Conservation (phyloP, 2,329 filamentous ascomycete genomes). For the Talaromyces sp. region DNA sequence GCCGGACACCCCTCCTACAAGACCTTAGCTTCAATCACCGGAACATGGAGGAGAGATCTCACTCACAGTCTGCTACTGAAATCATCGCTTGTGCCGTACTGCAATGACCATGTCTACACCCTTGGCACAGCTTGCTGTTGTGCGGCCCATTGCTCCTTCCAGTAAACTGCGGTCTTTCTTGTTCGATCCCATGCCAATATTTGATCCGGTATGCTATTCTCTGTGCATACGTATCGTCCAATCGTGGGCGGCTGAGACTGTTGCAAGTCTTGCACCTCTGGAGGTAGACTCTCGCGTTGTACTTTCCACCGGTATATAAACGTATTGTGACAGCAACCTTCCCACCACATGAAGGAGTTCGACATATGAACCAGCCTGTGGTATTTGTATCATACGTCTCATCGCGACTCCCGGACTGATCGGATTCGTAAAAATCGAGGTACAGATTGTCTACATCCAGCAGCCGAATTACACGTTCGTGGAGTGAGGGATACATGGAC, state of each 20-base stretch:
- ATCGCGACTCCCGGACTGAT: constrained; percentile 26
- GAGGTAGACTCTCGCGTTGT: constrained; percentile 47
- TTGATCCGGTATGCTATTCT: not conserved
- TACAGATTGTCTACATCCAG: constrained; percentile 29
- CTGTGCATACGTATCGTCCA: not conserved
- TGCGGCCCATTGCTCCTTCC: not conserved
- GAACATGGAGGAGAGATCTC: not conserved
- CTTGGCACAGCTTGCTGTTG: not conserved
- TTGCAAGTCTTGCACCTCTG: constrained; percentile 16
- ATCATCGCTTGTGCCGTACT: not conserved
- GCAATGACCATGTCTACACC: not conserved
- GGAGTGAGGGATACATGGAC: constrained; percentile 34
- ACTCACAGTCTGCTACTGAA: not conserved
- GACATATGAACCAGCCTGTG: constrained; percentile 42
- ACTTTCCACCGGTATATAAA: constrained; percentile 35
- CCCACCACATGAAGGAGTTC: constrained; percentile 29
- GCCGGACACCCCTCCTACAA: not conserved
- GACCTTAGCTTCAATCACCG: not conserved
- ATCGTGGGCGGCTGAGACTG: not conserved
- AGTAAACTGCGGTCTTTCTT: not conserved
- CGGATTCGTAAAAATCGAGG: constrained; percentile 31
- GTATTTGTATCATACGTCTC: constrained; percentile 41
- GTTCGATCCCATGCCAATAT: not conserved
- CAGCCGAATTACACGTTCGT: constrained; percentile 30
- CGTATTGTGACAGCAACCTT: constrained; percentile 44